Conservation (phyloP, 225 moss, liverwort and hornwort species). For the Neckera pumila region DNA sequence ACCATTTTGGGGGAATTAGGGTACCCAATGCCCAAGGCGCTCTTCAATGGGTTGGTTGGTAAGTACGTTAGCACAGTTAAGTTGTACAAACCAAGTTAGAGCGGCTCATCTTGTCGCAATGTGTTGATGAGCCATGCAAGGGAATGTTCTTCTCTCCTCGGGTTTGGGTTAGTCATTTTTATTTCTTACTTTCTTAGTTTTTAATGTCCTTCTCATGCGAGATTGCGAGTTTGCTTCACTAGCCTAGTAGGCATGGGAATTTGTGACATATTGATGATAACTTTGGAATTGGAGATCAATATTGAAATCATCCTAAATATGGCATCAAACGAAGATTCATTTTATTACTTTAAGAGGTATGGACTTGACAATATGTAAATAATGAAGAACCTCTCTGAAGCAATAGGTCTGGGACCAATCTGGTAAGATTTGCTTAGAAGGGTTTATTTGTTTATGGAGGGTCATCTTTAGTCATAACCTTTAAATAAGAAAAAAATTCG, state of each 20-base stretch:
- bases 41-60: not conserved
- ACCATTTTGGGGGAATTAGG: not conserved
- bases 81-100: not conserved
- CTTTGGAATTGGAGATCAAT: fast-evolving
- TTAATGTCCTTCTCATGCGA: too few relatives aligned
- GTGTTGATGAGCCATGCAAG: not conserved
- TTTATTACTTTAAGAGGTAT: not conserved
- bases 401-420: too few relatives aligned
- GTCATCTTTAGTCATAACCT: too few relatives aligned
- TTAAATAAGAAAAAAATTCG: too few relatives aligned
- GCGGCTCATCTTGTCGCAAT: not conserved
- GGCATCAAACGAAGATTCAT: too few relatives aligned
- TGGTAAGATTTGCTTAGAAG: too few relatives aligned
- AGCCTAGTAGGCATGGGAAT: not conserved
- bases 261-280: not conserved
- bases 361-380: too few relatives aligned
- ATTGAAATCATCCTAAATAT: not conserved
- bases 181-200: not conserved
- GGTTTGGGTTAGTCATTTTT: not conserved
- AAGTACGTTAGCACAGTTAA: not conserved
- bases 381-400: too few relatives aligned
- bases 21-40: not conserved
- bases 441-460: too few relatives aligned
- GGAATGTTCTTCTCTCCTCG: not conserved
- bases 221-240: fast-evolving